Evolutionary conservation across 805 yeast genomes (phyloP), one percentile per base, ranked within the genome.

Genomic region (Barnettozyma pratensis): DNA sequence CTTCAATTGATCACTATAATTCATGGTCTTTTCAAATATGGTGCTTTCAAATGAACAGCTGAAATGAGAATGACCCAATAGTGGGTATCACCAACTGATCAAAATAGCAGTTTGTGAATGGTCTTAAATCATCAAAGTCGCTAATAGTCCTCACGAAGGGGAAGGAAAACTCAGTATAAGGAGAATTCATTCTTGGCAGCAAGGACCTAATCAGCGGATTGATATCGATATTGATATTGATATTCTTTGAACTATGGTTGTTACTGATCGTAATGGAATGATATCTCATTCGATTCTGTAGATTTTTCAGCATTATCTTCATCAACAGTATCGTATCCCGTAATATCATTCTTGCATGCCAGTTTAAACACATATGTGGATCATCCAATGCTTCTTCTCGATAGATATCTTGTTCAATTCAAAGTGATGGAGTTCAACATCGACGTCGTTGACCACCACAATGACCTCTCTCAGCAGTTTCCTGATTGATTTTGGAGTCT

Each of bases 31-130:
- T 42, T 43, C 12, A 57, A 37, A 11, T 43, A 44, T 4, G 60
- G 58, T 6, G 61, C 58, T 2, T 47, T 48, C 12, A 53, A 37
- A 29, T 45, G 37, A 57, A 57, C 42, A 54, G 40, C 37, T 57
- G 61, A 41, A 57, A 57, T 4, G 59, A 48, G 5, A 46, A 46
- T 6, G 58, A 54, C 1, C 61, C 61, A 6, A 57, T 53, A 1
- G 60, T 55, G 28, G 56, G 30, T 28, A 51, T 37, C 28, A 47
- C 42, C 7, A 57, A 35, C 14, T 44, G 42, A 27, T 47, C 47
- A 42, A 57, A 54, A 40, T 51, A 52, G 28, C 61, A 57, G 6
- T 52, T 42, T 5, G 60, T 56, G 40, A 57, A 27, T n/a, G 54
- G 19, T 37, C 61, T 41, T 4, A 57, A 36, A 30, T 57, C 61